Conservation (phyloP, 345 rosid species). For the Gossypium stocksii region DNA sequence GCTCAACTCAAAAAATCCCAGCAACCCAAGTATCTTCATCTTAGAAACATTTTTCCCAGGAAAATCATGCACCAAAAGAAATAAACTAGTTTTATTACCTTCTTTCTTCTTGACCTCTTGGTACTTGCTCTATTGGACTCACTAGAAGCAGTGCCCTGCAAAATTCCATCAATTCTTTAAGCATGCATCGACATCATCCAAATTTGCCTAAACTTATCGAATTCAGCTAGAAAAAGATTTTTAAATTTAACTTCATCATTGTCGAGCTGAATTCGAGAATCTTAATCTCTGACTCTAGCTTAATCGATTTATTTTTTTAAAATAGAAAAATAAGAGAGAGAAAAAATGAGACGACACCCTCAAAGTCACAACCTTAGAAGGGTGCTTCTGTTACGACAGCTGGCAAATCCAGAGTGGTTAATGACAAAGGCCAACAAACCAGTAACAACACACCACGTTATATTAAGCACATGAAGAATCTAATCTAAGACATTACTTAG, state of each 20-base stretch:
- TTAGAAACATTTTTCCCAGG: background rate
- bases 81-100: conserved; percentile 40
- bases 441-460: conserved; percentile 18
- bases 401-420: too few species aligned
- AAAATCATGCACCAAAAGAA: background rate
- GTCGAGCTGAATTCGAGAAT: background rate
- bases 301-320: too few species aligned
- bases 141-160: conserved; percentile 38
- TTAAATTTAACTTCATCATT: background rate
- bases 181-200: background rate
- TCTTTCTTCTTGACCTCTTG: conserved; percentile 51
- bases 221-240: background rate
- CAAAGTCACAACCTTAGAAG: background rate
- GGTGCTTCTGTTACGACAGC: too few species aligned
- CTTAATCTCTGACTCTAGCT: too few species aligned
- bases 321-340: too few species aligned
- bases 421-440: background rate
- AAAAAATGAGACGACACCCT: background rate
- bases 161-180: background rate
- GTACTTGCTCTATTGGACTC: conserved; percentile 37
- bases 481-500: background rate
- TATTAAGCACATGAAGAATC: conserved; percentile 14
- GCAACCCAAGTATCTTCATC: background rate
- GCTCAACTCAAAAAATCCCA: background rate
- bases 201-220: background rate